A percentile compares a stretch with the other conserved stretches of the same genome.
phyloP scores from a whole-genome alignment of 2,329 filamentous ascomycete genomes.

The Stachybotrys elegans region DNA sequence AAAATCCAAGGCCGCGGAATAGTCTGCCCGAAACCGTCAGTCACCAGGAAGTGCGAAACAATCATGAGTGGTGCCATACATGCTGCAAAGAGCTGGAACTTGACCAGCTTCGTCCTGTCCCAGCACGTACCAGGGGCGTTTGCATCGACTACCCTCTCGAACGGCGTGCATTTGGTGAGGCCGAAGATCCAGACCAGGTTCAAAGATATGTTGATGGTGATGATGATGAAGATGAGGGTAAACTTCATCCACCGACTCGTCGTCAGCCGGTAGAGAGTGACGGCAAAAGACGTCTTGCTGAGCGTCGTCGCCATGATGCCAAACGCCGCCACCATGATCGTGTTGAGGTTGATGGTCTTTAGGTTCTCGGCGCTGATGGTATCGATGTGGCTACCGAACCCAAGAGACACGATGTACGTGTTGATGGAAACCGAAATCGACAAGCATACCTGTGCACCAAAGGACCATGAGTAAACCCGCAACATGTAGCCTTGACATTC shows the following conservation, averaged over 20 bases:
- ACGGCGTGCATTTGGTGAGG: constrained; percentile 24
- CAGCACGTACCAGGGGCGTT: constrained; percentile 23
- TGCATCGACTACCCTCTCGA: constrained; percentile 19
- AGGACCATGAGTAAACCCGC: not conserved
- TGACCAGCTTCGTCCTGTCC: constrained; percentile 18
- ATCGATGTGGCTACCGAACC: constrained; percentile 17
- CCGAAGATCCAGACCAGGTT: constrained; percentile 30
- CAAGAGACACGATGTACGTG: constrained; percentile 24
- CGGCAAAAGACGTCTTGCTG: constrained; percentile 33
- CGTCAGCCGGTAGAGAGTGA: constrained; percentile 28
- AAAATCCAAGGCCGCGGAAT: constrained; percentile 28
- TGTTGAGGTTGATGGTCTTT: constrained; percentile 18
- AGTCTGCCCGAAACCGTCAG: constrained; percentile 17
- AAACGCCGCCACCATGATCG: constrained; percentile 21
- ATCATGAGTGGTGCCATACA: constrained; percentile 16
- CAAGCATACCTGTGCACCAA: constrained; percentile 16
- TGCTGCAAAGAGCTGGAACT: constrained; percentile 24
- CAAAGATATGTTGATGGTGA: constrained; percentile 27
- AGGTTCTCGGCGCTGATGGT: constrained; percentile 18
- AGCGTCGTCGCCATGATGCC: constrained; percentile 28
- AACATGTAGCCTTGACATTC: not conserved
- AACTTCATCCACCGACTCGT: constrained; percentile 19
- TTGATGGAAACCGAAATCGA: constrained; percentile 23
- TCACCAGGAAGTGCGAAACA: not conserved
- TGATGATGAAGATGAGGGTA: constrained; percentile 25